Evolutionary conservation across 306 rosid species (phyloP).

Genomic region (Malus orientalis): DNA sequence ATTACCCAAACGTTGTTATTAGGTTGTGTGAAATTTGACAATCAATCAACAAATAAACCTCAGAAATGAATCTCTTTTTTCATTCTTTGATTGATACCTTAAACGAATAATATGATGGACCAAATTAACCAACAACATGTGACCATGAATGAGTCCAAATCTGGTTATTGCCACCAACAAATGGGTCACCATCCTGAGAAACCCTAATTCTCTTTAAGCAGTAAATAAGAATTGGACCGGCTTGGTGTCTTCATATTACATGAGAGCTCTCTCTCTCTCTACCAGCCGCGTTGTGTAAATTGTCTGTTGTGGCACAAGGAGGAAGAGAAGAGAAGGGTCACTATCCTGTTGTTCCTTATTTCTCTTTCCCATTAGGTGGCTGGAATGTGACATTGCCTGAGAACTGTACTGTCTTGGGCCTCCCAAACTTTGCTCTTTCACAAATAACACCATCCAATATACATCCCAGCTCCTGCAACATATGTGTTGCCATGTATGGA

Average conservation of each 20-base stretch:
- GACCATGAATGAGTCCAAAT: constrained; percentile 25
- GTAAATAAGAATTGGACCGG: constrained; percentile 17
- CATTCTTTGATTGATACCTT: neutral
- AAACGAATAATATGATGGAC: constrained; percentile 8
- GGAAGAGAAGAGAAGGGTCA: constrained; percentile 34
- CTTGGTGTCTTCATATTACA: neutral
- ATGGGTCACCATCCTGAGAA: constrained; percentile 29
- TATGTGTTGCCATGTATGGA: constrained; percentile 17
- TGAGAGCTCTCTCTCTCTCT: neutral
- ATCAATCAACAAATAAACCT: neutral
- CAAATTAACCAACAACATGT: constrained; percentile 20
- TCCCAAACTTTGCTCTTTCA: constrained; percentile 24
- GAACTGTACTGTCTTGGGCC: constrained; percentile 36
- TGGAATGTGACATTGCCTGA: constrained; percentile 44
- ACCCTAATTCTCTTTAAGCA: constrained; percentile 25
- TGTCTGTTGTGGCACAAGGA: constrained; percentile 21
- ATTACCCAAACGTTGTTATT: neutral
- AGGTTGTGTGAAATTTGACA: neutral
- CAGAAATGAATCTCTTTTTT: neutral
- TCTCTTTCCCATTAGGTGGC: constrained; percentile 44
- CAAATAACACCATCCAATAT: neutral
- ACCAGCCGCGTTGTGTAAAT: constrained; percentile 18
- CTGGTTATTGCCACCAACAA: constrained; percentile 18
- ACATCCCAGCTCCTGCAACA: constrained; percentile 7
- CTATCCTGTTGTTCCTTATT: constrained; percentile 54